phyloP scores from a whole-genome alignment of 441 rosid genomes.

The Croton laevigatus region DNA sequence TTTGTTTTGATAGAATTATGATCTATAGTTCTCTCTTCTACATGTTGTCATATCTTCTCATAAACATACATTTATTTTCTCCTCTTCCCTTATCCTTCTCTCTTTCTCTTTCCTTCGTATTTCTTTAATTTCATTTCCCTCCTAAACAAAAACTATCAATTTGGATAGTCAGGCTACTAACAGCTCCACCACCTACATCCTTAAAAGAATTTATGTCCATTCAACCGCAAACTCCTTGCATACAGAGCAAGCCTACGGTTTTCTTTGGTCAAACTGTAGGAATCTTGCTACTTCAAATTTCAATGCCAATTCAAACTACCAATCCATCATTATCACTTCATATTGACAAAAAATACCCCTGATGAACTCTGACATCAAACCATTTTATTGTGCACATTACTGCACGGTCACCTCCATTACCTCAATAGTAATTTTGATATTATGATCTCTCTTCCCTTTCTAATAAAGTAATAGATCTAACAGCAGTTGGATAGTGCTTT shows the following conservation, averaged over 20 bases:
- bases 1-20: too few relatives aligned
- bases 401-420: not conserved
- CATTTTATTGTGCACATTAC: not conserved
- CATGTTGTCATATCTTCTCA: not conserved
- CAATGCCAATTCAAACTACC: not conserved
- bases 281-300: not conserved
- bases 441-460: not conserved
- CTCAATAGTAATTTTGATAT: not conserved
- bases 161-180: not conserved
- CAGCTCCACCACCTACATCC: not conserved
- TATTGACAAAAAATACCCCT: too few relatives aligned
- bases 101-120: not conserved
- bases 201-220: not conserved
- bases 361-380: not conserved
- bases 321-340: too few relatives aligned
- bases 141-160: not conserved
- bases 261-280: not conserved
- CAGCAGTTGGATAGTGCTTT: not conserved
- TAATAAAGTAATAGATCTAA: not conserved
- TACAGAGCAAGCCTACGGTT: not conserved
- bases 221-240: not conserved
- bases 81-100: not conserved
- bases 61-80: not conserved
- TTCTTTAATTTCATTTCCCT: not conserved
- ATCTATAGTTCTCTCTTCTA: too few relatives aligned